Conservation (phyloP, 106 monocot species). For the Acanthochlamys bracteata region DNA sequence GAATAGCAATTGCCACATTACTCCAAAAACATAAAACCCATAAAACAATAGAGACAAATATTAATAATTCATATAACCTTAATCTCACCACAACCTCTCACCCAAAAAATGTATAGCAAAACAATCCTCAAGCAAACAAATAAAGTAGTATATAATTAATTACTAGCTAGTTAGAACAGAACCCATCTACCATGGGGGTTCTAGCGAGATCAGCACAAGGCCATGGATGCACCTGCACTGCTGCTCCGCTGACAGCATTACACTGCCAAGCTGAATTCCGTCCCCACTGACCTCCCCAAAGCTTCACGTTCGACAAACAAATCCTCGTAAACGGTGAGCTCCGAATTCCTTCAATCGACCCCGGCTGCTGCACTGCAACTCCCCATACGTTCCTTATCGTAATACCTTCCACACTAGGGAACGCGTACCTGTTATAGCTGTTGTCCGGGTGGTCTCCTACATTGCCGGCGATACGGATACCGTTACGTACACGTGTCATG, state of each 20-base stretch:
- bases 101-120: no score
- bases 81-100: no score
- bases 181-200: slow-evolving; percentile 2
- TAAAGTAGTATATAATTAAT: no score
- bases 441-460: slow-evolving; percentile 61
- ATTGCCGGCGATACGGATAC: slow-evolving; percentile 46
- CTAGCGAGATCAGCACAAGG: slow-evolving; percentile 37
- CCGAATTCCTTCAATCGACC: slow-evolving; percentile 39
- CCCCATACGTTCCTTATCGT: slow-evolving; percentile 60
- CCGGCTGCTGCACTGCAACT: slow-evolving; percentile 29
- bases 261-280: slow-evolving; percentile 28
- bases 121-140: slow-evolving; percentile 2
- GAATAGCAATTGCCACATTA: no score
- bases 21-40: no score
- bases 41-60: no score
- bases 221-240: slow-evolving; percentile 42
- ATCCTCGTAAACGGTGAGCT: slow-evolving; percentile 43
- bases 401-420: slow-evolving; percentile 44
- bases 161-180: slow-evolving; percentile 28
- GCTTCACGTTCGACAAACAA: slow-evolving; percentile 50
- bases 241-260: slow-evolving; percentile 37
- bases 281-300: slow-evolving; percentile 13
- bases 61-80: no score
- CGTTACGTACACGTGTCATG: slow-evolving; percentile 43
- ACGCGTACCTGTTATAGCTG: slow-evolving; percentile 25